These are phyloP conservation scores for Otatea glauca DNA, from an alignment of 176 grass and related monocot species.

Conservation along the genomic window DNA sequence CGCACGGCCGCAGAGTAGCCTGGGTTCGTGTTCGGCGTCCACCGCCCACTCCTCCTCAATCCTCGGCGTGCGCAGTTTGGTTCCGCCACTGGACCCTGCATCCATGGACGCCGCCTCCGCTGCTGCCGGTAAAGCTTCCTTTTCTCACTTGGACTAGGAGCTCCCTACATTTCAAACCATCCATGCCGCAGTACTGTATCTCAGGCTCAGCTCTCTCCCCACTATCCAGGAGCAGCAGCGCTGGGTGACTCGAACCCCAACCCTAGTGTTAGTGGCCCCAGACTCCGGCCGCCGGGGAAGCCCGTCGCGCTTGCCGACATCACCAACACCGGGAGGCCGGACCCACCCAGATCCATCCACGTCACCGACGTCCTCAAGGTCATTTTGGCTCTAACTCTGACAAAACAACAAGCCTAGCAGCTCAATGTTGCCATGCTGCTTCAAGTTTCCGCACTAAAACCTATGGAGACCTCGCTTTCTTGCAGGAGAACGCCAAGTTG, in stretches of 20 bases:
- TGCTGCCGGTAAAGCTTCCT: slow-evolving; percentile 34
- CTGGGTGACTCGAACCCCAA: slow-evolving; percentile 18
- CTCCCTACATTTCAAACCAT: background rate
- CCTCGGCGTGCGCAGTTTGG: background rate
- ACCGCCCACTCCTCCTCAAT: background rate
- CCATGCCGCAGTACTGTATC: background rate
- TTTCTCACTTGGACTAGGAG: background rate
- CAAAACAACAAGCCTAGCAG: background rate
- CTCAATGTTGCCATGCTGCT: background rate
- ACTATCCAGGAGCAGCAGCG: slow-evolving; percentile 32
- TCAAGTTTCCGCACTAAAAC: background rate
- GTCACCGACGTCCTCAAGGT: slow-evolving; percentile 50
- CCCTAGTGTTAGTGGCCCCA: slow-evolving; percentile 4
- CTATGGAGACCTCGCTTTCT: background rate
- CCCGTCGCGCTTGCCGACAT: slow-evolving; percentile 55
- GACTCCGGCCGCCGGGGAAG: slow-evolving; percentile 11
- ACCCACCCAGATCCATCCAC: slow-evolving; percentile 29
- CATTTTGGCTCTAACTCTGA: background rate
- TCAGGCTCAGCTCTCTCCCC: background rate
- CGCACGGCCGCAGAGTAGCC: background rate
- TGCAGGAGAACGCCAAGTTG: slow-evolving; percentile 60
- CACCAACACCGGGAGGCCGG: slow-evolving; percentile 56
- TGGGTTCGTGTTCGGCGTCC: background rate
- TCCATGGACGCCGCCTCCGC: slow-evolving; percentile 39
- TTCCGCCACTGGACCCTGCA: background rate